phyloP scores from a whole-genome alignment of 2,329 filamentous ascomycete genomes.

The Orbilia quercus region DNA sequence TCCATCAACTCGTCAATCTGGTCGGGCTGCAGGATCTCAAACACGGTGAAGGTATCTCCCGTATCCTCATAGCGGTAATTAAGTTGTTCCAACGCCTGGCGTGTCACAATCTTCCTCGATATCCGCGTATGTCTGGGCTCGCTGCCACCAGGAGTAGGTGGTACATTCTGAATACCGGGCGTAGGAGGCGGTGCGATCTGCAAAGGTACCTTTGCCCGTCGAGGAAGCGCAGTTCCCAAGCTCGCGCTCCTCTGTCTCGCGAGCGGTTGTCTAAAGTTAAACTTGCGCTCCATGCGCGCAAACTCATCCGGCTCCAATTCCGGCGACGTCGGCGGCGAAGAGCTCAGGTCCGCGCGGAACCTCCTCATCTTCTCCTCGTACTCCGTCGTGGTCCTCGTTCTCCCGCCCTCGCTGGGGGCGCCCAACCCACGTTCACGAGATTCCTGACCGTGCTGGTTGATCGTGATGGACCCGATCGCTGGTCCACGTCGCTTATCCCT shows the following conservation, averaged over 20 bases:
- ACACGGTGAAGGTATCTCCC: slow-evolving; percentile 61
- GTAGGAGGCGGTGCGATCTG: slow-evolving; percentile 40
- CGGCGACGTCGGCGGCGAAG: slow-evolving; percentile 45
- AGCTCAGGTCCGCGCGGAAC: slow-evolving; percentile 33
- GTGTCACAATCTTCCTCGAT: slow-evolving; percentile 86
- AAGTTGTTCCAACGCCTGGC: slow-evolving; percentile 83
- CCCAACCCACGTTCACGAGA: slow-evolving; percentile 27
- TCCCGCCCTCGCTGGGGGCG: slow-evolving; percentile 31
- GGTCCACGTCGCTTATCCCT: slow-evolving; percentile 40
- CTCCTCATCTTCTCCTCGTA: slow-evolving; percentile 52
- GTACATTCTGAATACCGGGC: slow-evolving; percentile 4
- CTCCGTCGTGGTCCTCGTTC: slow-evolving; percentile 38
- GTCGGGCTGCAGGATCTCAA: slow-evolving; percentile 40
- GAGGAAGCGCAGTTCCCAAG: slow-evolving; percentile 40
- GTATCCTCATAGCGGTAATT: slow-evolving; percentile 92
- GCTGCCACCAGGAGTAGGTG: slow-evolving; percentile 29
- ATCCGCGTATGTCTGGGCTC: slow-evolving; percentile 74
- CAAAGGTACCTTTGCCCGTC: slow-evolving; percentile 34
- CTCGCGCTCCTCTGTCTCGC: slow-evolving; percentile 40
- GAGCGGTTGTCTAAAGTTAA: slow-evolving; percentile 22
- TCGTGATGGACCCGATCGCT: slow-evolving; percentile 50
- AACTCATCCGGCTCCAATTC: slow-evolving; percentile 34
- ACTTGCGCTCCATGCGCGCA: slow-evolving; percentile 32
- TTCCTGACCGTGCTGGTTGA: slow-evolving; percentile 37
- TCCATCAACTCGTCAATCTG: slow-evolving; percentile 50